phyloP scores from a whole-genome alignment of 2,329 filamentous ascomycete species.

The Pestalotiopsis sp. region DNA sequence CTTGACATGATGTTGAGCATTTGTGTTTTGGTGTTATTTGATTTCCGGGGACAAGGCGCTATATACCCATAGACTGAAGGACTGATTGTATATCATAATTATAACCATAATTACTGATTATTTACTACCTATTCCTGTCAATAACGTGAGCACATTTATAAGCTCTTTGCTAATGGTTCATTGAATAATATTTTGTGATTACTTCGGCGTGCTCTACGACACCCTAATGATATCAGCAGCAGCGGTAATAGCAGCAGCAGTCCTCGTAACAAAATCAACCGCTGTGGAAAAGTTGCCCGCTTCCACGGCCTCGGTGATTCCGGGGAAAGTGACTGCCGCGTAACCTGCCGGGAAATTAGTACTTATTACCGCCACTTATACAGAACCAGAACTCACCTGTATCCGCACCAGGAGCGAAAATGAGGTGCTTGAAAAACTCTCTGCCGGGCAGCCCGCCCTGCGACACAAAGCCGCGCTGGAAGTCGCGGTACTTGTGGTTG shows the following conservation, averaged over 20 bases:
- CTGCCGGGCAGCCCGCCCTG: constrained; percentile 47
- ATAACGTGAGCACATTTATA: neutral
- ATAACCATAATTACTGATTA: neutral
- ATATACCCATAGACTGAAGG: neutral
- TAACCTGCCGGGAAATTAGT: constrained; percentile 24
- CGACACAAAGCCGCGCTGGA: constrained; percentile 49
- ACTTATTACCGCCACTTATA: neutral
- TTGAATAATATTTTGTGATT: neutral
- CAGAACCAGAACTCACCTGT: constrained; percentile 37
- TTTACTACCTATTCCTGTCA: neutral
- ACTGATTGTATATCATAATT: neutral
- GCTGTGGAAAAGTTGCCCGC: constrained; percentile 27
- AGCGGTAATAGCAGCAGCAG: constrained; percentile 26
- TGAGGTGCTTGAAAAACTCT: constrained; percentile 47
- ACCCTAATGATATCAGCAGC: constrained; percentile 28
- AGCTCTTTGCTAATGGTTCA: neutral
- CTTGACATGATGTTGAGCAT: neutral
- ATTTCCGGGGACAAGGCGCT: neutral
- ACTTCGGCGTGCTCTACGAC: constrained; percentile 7
- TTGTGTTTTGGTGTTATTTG: neutral
- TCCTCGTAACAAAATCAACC: constrained; percentile 27
- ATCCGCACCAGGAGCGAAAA: constrained; percentile 48
- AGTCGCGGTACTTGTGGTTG: constrained; percentile 49
- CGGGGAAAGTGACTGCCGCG: constrained; percentile 31
- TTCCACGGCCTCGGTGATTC: constrained; percentile 29